phyloP scores from a whole-genome alignment of 768 basidiomycete species.

The Boletus pseudopeckii region DNA sequence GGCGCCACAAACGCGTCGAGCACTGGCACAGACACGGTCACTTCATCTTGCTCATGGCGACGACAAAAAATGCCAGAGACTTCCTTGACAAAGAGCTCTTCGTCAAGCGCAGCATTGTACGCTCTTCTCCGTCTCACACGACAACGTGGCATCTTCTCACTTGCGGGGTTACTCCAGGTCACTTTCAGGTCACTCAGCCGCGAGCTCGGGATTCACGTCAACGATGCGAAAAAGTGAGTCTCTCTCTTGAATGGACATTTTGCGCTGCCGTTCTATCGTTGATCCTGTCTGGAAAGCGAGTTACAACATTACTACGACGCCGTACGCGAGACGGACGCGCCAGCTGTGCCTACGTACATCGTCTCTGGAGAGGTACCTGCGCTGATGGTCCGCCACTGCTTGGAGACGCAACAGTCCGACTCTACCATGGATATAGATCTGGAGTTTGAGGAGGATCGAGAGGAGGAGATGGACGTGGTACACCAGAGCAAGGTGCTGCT shows the following conservation, averaged over 20 bases:
- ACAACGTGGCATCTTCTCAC: not conserved
- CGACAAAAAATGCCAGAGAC: slow-evolving; percentile 32
- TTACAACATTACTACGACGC: slow-evolving; percentile 56
- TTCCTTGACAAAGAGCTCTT: slow-evolving; percentile 47
- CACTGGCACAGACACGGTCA: not conserved
- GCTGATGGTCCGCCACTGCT: slow-evolving; percentile 7
- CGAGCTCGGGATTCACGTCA: slow-evolving; percentile 67
- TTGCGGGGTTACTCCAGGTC: slow-evolving; percentile 44
- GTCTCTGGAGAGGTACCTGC: slow-evolving; percentile 52
- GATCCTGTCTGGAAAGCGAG: slow-evolving; percentile 42
- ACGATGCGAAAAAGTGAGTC: slow-evolving; percentile 69
- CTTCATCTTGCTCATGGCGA: slow-evolving; percentile 18
- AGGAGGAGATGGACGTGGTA: slow-evolving; percentile 43
- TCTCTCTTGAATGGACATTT: not conserved
- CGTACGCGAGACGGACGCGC: slow-evolving; percentile 32
- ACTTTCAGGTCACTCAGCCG: slow-evolving; percentile 78
- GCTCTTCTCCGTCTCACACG: slow-evolving; percentile 5
- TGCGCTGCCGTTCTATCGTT: not conserved
- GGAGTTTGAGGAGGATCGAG: slow-evolving; percentile 39
- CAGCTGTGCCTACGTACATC: slow-evolving; percentile 61
- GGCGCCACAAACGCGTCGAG: slow-evolving; percentile 15
- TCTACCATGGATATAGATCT: slow-evolving; percentile 32
- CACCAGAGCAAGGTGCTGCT: slow-evolving; percentile 50
- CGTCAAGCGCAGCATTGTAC: slow-evolving; percentile 42
- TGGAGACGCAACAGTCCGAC: slow-evolving; percentile 5